These are phyloP conservation scores for Solanum peruvianum DNA, from an alignment of 257 asterid genomes.

Conservation along the genomic window DNA sequence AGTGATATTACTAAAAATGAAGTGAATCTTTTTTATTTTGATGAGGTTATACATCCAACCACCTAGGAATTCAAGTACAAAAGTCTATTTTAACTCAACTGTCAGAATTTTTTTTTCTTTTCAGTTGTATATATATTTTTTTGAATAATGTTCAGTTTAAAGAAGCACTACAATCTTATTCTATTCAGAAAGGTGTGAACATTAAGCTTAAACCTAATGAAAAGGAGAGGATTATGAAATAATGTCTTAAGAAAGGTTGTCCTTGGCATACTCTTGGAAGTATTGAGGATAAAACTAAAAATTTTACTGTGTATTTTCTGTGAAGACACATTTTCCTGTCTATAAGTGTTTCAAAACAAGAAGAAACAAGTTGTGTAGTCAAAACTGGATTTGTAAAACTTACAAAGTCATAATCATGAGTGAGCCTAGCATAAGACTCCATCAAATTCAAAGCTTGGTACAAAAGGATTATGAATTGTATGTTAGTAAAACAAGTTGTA, in stretches of 20 bases:
- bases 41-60: not conserved
- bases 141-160: not conserved
- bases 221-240: not conserved
- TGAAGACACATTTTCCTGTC: not conserved
- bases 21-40: not conserved
- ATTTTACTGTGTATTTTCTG: not conserved
- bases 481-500: not conserved
- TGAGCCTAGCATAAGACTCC: not conserved
- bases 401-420: not conserved
- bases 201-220: not conserved
- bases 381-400: not conserved
- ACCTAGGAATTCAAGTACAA: not conserved
- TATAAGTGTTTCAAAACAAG: not conserved
- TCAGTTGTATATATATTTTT: not conserved
- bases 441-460: not conserved
- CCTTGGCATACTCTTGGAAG: constrained; percentile 10
- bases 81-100: not conserved
- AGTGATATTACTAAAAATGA: not conserved
- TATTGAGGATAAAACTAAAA: not conserved
- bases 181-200: not conserved
- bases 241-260: not conserved
- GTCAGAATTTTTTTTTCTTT: fast-evolving
- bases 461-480: not conserved
- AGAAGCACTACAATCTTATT: not conserved
- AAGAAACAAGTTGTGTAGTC: not conserved